Evolutionary conservation across 2,329 filamentous ascomycete genomes (phyloP), one percentile per base, ranked within the genome.

Genomic region (Nigrospora sphaerica): DNA sequence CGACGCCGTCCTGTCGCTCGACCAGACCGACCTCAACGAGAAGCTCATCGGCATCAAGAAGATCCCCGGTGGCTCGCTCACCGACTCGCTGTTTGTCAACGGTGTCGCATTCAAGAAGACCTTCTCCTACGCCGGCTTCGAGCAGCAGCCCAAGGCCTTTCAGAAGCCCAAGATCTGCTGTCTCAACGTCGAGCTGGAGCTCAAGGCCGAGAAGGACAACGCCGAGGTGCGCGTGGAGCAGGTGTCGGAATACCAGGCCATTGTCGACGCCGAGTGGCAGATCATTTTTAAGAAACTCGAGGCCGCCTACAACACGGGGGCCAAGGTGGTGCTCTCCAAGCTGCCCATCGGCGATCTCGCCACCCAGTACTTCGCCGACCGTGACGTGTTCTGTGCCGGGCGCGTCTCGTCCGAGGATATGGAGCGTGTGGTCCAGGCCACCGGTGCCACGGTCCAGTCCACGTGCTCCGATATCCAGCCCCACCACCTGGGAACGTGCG

Each of bases 211-310:
- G 70, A 98, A 96, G 78, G 93, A 98, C 73, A 98, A 98, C 62
- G 93, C 93, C 49, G 93, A 98, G 74, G 90, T 98, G 53, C 85
- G 93, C 49, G 91, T 98, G 48, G 93, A 97, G 71, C 91, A 97
- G 69, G 93, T 98, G 44, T 95, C 92, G 17, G 93, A 98, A 72
- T 98, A 98, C 74, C 93, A 98, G 73, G 93, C 93, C 52, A 96
- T 98, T 57, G 93, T 98, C 64, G 93, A 98, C 63, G 93, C 93
- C 31, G 93, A 98, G 71, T 98, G 93, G 93, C 90, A 96, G 70
- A 98, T 98, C 64, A 98, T 98, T 68, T 97, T 86, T 81, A 92
- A 96, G 77, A 98, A 98, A 78, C 87, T 98, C 66, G 93, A 98
- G 73, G 88, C 92, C 42, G 73, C 95, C 45, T 81, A 92, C 78